Evolutionary conservation across 1,139 yeast genomes (phyloP).

Genomic region (Protomyces inouyei): DNA sequence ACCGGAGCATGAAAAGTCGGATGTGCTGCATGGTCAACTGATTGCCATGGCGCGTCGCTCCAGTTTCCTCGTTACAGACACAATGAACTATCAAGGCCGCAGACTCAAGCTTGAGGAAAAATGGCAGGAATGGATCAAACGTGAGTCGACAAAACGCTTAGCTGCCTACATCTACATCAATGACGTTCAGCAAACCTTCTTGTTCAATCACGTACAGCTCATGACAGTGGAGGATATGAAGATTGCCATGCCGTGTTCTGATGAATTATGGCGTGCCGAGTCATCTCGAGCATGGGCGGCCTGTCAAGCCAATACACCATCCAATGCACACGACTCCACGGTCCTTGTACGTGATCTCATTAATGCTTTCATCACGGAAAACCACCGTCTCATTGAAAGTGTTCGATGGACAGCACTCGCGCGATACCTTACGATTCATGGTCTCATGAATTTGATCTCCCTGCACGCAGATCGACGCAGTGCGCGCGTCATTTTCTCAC

Average conservation of each 20-base stretch:
- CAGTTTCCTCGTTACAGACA: not conserved
- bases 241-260: constrained; percentile 2
- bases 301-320: not conserved
- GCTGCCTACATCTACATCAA: not conserved
- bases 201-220: not conserved
- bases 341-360: not conserved
- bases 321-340: not conserved
- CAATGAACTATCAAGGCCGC: not conserved
- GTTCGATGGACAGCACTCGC: not conserved
- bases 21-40: constrained; percentile 7
- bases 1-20: constrained; percentile 4
- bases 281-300: not conserved
- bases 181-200: constrained; percentile 1
- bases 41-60: constrained; percentile 8
- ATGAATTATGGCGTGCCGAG: not conserved
- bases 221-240: constrained; percentile 10
- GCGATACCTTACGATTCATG: not conserved
- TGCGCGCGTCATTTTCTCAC: not conserved
- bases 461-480: not conserved
- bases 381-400: not conserved
- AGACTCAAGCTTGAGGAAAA: not conserved
- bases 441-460: constrained; percentile 1
- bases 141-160: constrained; percentile 3
- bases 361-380: not conserved
- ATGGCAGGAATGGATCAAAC: constrained; percentile 1